Percentiles rank a stretch among this genome's conserved stretches.
Conservation (phyloP, 2,329 filamentous ascomycete genomes). For the Pseudogymnoascus verrucosus region DNA sequence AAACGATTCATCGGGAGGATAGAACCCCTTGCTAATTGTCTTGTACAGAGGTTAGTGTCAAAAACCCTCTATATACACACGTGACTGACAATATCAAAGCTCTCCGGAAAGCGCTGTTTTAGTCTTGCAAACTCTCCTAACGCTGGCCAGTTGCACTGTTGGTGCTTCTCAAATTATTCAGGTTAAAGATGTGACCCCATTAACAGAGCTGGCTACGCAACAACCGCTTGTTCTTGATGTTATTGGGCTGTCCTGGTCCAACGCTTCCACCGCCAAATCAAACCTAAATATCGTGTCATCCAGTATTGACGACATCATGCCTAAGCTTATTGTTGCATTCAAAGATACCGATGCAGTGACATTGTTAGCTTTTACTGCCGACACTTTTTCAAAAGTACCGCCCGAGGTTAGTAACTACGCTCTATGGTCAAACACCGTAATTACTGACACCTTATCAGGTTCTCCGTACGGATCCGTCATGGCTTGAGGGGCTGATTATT, state of each 20-base stretch:
- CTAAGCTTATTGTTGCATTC: conserved; percentile 44
- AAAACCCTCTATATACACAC: not conserved
- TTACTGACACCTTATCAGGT: conserved; percentile 29
- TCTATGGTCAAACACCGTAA: not conserved
- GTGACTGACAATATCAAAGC: conserved; percentile 28
- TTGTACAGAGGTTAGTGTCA: conserved; percentile 43
- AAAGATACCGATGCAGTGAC: conserved; percentile 53
- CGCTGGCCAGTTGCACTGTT: conserved; percentile 43
- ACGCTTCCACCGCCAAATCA: conserved; percentile 30
- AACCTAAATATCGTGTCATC: conserved; percentile 28
- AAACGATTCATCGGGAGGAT: conserved; percentile 45
- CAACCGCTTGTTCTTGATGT: conserved; percentile 48
- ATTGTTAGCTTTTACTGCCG: conserved; percentile 48
- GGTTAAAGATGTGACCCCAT: conserved; percentile 43
- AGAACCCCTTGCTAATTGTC: conserved; percentile 43
- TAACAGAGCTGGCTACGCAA: conserved; percentile 49
- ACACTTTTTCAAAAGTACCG: conserved; percentile 42
- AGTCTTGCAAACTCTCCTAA: conserved; percentile 49
- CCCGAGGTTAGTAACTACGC: conserved; percentile 34
- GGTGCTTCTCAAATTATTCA: conserved; percentile 43
- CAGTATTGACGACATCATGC: conserved; percentile 42
- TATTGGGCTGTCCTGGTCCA: conserved; percentile 49
- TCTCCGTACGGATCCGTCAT: conserved; percentile 42
- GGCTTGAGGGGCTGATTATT: conserved; percentile 41
- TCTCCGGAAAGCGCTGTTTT: conserved; percentile 43